phyloP scores from a whole-genome alignment of 2,329 filamentous ascomycete genomes.

The Sporothrix dimorphospora region DNA sequence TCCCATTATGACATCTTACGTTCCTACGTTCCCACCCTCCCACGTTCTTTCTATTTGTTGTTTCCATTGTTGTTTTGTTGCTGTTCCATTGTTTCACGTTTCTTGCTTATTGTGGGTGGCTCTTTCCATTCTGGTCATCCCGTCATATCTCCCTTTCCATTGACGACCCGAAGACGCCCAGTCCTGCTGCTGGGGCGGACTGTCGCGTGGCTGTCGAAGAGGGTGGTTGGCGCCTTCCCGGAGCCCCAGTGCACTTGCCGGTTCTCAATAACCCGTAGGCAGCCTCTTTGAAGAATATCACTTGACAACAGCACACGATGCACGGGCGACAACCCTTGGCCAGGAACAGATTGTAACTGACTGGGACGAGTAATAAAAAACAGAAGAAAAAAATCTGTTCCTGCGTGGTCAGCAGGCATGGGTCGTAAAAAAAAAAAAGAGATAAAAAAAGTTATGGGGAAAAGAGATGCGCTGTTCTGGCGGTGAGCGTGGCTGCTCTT shows the following conservation, averaged over 20 bases:
- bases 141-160: not conserved
- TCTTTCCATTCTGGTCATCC: not conserved
- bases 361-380: not conserved
- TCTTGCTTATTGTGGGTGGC: not conserved
- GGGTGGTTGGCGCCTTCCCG: not conserved
- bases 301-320: not conserved
- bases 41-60: not conserved
- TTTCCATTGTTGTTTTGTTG: not conserved
- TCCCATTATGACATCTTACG: not conserved
- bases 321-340: not conserved
- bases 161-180: not conserved
- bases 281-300: conserved; percentile 1
- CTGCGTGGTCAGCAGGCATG: conserved; percentile 9
- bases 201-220: conserved; percentile 4
- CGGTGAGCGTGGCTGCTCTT: conserved; percentile 18
- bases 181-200: not conserved
- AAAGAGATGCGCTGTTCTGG: conserved; percentile 14
- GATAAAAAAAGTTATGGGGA: conserved; percentile 1
- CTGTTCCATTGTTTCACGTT: not conserved
- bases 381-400: not conserved
- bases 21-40: not conserved
- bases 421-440: not conserved
- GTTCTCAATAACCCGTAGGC: not conserved
- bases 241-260: not conserved
- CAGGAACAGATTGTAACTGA: not conserved